Conservation (phyloP, 345 rosid species). For the Arabis alpina region DNA sequence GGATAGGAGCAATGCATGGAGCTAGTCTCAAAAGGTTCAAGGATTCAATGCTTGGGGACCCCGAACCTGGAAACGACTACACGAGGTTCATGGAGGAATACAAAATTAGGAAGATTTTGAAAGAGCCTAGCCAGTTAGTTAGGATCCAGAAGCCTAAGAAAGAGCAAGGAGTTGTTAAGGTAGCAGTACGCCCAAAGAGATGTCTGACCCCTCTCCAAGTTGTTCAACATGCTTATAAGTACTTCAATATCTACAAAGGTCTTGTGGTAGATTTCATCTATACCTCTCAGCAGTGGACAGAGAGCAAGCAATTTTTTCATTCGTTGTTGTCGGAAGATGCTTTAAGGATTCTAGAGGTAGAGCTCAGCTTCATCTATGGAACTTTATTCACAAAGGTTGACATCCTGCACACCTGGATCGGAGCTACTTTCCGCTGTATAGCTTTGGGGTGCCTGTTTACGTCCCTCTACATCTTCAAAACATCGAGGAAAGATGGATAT, state of each 20-base stretch:
- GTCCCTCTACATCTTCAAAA: slow-evolving; percentile 43
- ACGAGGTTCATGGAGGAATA: slow-evolving; percentile 29
- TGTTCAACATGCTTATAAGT: slow-evolving; percentile 31
- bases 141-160: slow-evolving; percentile 7
- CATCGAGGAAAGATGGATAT: slow-evolving; percentile 34
- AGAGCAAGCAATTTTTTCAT: slow-evolving; percentile 3
- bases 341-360: slow-evolving; percentile 44
- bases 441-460: slow-evolving; percentile 30
- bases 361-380: slow-evolving; percentile 49
- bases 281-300: neutral
- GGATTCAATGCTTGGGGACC: slow-evolving; percentile 30
- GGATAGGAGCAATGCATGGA: slow-evolving; percentile 39
- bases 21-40: slow-evolving; percentile 40
- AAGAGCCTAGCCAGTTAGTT: slow-evolving; percentile 3
- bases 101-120: neutral
- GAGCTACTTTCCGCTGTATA: slow-evolving; percentile 26
- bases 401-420: slow-evolving; percentile 10
- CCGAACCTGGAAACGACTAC: slow-evolving; percentile 28
- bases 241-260: slow-evolving; percentile 23
- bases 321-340: slow-evolving; percentile 8
- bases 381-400: slow-evolving; percentile 50
- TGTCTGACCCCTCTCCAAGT: slow-evolving; percentile 7
- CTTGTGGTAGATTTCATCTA: slow-evolving; percentile 47
- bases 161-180: neutral
- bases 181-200: too few relatives aligned